phyloP scores from a whole-genome alignment of 495 filamentous ascomycete genomes.

The Penicillium psychrofluorescens region DNA sequence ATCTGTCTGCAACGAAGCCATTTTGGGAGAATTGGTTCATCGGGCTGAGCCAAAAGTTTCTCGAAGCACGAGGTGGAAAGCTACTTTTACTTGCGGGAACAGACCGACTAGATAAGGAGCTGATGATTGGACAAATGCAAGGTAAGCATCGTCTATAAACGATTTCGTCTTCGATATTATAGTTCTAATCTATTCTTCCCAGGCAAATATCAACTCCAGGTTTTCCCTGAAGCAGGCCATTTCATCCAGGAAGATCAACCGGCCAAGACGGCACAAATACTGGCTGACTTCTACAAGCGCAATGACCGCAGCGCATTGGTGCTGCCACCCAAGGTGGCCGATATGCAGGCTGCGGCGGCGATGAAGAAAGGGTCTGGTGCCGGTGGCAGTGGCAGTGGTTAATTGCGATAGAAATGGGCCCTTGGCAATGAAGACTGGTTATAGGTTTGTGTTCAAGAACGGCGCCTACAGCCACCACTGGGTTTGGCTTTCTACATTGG shows the following conservation, averaged over 20 bases:
- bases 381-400: slow-evolving; percentile 1
- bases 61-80: slow-evolving; percentile 79
- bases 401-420: slow-evolving; percentile 1
- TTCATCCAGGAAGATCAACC: slow-evolving; percentile 96
- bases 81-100: slow-evolving; percentile 87
- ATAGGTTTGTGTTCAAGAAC: not conserved
- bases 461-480: not conserved
- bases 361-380: slow-evolving; percentile 30
- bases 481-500: too few species aligned
- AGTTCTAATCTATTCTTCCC: not conserved
- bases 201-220: slow-evolving; percentile 94
- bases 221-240: slow-evolving; percentile 91
- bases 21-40: slow-evolving; percentile 95
- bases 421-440: not conserved
- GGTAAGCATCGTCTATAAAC: slow-evolving; percentile 40
- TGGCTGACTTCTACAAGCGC: slow-evolving; percentile 85
- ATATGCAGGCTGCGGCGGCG: slow-evolving; percentile 42
- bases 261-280: slow-evolving; percentile 70
- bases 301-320: slow-evolving; percentile 83
- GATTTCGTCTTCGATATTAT: not conserved
- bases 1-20: slow-evolving; percentile 74
- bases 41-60: slow-evolving; percentile 82
- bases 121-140: slow-evolving; percentile 98
- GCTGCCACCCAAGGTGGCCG: slow-evolving; percentile 80
- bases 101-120: slow-evolving; percentile 85